These are phyloP conservation scores for Rhizomucor miehei DNA, from an alignment of 371 early-diverging fungal genomes.

Conservation along the genomic window DNA sequence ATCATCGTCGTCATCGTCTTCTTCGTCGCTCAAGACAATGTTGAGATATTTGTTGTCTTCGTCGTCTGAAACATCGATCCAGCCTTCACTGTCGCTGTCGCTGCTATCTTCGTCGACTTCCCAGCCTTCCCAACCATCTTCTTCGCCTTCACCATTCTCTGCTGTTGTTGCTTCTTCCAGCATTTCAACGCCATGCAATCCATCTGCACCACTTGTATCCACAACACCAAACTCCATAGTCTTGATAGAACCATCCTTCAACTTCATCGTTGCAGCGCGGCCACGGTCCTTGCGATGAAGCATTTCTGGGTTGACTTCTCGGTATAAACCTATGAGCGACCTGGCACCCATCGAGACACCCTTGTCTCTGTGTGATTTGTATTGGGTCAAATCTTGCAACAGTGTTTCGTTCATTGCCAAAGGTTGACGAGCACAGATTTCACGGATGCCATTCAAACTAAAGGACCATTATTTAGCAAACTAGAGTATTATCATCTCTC, in stretches of 20 bases:
- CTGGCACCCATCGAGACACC: constrained; percentile 89
- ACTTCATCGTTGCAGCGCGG: constrained; percentile 70
- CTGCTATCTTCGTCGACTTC: constrained; percentile 56
- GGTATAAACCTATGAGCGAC: constrained; percentile 83
- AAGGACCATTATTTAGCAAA: too few species aligned
- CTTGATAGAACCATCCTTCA: constrained; percentile 64
- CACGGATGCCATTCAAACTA: constrained; percentile 88
- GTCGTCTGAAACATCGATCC: constrained; percentile 47
- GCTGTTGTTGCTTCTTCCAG: constrained; percentile 37
- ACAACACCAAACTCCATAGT: constrained; percentile 69
- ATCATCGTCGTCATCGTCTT: constrained; percentile 22
- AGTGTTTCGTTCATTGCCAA: constrained; percentile 86
- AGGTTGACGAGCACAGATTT: constrained; percentile 88
- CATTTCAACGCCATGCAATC: constrained; percentile 79
- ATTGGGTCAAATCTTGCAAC: constrained; percentile 85
- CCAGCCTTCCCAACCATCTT: constrained; percentile 63
- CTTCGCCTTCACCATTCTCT: constrained; percentile 42
- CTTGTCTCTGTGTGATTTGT: constrained; percentile 91
- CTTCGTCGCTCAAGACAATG: constrained; percentile 39
- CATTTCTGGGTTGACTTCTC: constrained; percentile 93
- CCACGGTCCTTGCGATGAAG: constrained; percentile 91
- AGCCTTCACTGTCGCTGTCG: constrained; percentile 47
- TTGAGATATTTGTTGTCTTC: constrained; percentile 44
- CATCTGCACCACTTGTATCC: constrained; percentile 49
- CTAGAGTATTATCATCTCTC: too few species aligned